These are phyloP conservation scores for Iberis pinnata DNA, from an alignment of 345 rosid species.

Conservation along the genomic window DNA sequence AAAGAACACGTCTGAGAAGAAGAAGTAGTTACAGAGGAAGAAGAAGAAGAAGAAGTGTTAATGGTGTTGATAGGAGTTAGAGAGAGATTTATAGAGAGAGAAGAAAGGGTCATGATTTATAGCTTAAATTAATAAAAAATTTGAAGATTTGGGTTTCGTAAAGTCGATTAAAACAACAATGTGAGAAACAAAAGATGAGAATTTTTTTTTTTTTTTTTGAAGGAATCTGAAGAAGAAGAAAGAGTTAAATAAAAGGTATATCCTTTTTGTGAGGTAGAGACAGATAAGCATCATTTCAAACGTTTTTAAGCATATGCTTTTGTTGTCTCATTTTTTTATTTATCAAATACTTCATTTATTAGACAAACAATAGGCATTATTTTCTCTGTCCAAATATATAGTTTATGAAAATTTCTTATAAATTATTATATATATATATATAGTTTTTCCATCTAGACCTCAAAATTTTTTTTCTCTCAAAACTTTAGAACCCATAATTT, in stretches of 20 bases:
- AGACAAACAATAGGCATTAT: background rate
- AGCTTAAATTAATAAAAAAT: too few species aligned
- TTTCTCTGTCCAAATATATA: too few species aligned
- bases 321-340: background rate
- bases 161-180: background rate
- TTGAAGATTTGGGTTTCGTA: background rate
- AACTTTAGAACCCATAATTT: too few species aligned
- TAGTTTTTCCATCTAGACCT: too few species aligned
- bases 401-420: too few species aligned
- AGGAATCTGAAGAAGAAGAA: conserved; percentile 19
- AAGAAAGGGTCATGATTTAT: conserved; percentile 30
- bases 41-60: conserved; percentile 19
- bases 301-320: conserved; percentile 25
- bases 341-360: background rate
- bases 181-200: background rate
- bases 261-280: conserved; percentile 16
- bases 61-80: conserved; percentile 15
- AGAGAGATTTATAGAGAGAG: conserved; percentile 51
- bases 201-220: too few species aligned
- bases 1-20: conserved; percentile 23
- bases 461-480: too few species aligned
- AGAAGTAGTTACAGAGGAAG: conserved; percentile 14
- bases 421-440: too few species aligned
- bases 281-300: conserved; percentile 14
- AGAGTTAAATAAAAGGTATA: conserved; percentile 10